Percentiles rank a stretch among this genome's conserved stretches.
Evolutionary conservation across 1,284 basidiomycete species (phyloP).

Genomic region (Irpex rosettiformis): DNA sequence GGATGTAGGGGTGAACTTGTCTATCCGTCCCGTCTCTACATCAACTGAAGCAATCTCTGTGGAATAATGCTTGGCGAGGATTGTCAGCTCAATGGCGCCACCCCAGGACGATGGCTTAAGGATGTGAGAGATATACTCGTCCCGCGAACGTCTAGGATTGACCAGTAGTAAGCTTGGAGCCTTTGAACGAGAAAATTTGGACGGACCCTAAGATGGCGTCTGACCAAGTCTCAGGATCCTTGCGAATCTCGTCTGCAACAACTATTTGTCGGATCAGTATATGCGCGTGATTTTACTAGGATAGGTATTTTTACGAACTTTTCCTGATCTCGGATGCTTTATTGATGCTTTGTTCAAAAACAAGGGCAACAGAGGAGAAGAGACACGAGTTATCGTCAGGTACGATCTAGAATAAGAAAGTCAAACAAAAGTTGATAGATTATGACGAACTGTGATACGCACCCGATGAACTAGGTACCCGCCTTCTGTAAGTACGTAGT

Average conservation of each 20-base stretch:
- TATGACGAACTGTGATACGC: constrained; percentile 18
- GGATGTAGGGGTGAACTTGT: constrained; percentile 67
- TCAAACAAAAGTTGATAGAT: background rate
- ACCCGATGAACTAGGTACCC: constrained; percentile 72
- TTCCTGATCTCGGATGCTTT: constrained; percentile 65
- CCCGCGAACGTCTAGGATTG: constrained; percentile 37
- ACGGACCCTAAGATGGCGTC: constrained; percentile 83
- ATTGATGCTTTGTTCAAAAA: constrained; percentile 78
- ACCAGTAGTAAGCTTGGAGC: background rate
- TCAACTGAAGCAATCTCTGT: constrained; percentile 90
- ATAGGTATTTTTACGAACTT: constrained; percentile 39
- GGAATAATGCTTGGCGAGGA: constrained; percentile 77
- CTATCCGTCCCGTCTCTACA: constrained; percentile 88
- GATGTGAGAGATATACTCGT: constrained; percentile 80
- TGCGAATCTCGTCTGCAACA: constrained; percentile 76
- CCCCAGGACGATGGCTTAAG: constrained; percentile 83
- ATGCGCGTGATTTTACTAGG: too few species aligned
- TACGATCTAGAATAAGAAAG: constrained; percentile 55
- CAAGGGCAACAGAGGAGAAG: constrained; percentile 80
- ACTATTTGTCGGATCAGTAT: too few species aligned
- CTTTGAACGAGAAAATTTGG: background rate
- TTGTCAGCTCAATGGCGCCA: constrained; percentile 86
- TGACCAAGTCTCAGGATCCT: constrained; percentile 68
- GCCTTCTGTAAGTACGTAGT: constrained; percentile 55
- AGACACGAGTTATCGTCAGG: constrained; percentile 94